Conservation (phyloP, 805 yeast genomes). For the Candida coleopterorum region DNA sequence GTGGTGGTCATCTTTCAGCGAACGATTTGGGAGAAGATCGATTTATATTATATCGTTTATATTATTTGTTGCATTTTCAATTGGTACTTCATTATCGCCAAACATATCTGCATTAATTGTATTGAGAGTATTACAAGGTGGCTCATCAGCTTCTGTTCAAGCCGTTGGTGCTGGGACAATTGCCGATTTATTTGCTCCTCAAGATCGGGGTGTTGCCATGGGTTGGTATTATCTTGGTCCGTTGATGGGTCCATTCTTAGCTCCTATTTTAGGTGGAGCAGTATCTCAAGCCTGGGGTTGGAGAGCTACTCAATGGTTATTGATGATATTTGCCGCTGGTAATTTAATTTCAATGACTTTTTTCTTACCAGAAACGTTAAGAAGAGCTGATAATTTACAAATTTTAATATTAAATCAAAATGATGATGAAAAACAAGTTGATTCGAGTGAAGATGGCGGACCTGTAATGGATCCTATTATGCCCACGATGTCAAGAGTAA, state of each 20-base stretch:
- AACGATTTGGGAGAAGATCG: conserved; percentile 67
- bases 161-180: conserved; percentile 89
- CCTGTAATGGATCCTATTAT: conserved; percentile 35
- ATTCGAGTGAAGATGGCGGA: conserved; percentile 19
- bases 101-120: conserved; percentile 59
- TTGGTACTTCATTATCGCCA: conserved; percentile 68
- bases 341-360: conserved; percentile 47
- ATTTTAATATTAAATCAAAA: conserved; percentile 18
- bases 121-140: conserved; percentile 71
- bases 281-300: conserved; percentile 71
- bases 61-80: conserved; percentile 58
- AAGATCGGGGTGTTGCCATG: conserved; percentile 72
- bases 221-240: conserved; percentile 81
- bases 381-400: conserved; percentile 56
- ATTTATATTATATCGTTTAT: conserved; percentile 67
- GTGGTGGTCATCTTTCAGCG: conserved; percentile 86
- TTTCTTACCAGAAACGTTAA: conserved; percentile 74
- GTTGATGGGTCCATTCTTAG: conserved; percentile 70
- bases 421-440: conserved; percentile 7
- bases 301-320: conserved; percentile 86
- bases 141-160: conserved; percentile 80
- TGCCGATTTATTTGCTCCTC: conserved; percentile 62
- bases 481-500: conserved; percentile 35
- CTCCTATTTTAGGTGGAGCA: conserved; percentile 78
- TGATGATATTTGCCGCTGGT: conserved; percentile 62